Conservation (phyloP, 352 stramenopile species). For the Phytopythium mirpurense region DNA sequence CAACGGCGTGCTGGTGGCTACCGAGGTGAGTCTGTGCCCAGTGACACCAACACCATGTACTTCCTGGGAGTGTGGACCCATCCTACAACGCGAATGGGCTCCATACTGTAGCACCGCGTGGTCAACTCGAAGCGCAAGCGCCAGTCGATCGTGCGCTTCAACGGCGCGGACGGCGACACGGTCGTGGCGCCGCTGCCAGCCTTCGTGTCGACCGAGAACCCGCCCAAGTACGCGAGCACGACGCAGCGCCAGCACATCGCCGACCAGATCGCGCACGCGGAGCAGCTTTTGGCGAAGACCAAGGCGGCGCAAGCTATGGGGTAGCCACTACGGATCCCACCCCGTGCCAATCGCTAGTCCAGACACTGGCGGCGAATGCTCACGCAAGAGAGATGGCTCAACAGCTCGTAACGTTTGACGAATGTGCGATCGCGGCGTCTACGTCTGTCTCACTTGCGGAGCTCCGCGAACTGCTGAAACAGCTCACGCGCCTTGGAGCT, state of each 20-base stretch:
- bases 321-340: constrained; percentile 6
- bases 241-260: constrained; percentile 64
- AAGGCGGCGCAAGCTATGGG: constrained; percentile 35
- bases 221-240: constrained; percentile 52
- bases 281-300: constrained; percentile 56
- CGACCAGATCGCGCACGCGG: constrained; percentile 39
- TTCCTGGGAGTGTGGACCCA: not conserved
- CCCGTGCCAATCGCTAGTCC: not conserved
- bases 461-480: constrained; percentile 62
- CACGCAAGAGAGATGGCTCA: too few relatives aligned
- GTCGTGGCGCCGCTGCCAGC: constrained; percentile 52
- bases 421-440: not conserved
- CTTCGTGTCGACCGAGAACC: constrained; percentile 48
- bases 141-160: constrained; percentile 83
- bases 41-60: not conserved
- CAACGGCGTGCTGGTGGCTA: constrained; percentile 65
- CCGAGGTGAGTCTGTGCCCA: constrained; percentile 32
- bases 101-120: constrained; percentile 56
- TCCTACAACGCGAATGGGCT: too few relatives aligned
- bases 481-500: constrained; percentile 51
- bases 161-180: constrained; percentile 66
- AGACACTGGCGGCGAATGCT: too few relatives aligned
- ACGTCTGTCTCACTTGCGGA: constrained; percentile 49
- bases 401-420: too few relatives aligned
- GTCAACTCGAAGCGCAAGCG: constrained; percentile 71